Percentiles rank a stretch among this genome's conserved stretches.
Conservation (phyloP, 306 rosid species). For the Cucurbita pepo region DNA sequence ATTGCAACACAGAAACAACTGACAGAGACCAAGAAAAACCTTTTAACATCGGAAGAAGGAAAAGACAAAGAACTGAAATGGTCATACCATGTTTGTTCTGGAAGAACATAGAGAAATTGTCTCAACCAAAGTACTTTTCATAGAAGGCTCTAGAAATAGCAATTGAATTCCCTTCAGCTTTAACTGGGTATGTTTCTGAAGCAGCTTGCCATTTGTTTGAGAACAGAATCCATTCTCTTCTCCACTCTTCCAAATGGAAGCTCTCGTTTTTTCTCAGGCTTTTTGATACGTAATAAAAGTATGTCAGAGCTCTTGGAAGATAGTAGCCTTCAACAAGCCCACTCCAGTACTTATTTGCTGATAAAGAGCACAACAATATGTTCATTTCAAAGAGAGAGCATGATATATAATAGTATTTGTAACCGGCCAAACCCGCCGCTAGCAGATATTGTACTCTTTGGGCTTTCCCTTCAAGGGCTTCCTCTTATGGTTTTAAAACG, state of each 20-base stretch:
- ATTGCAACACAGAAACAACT: neutral
- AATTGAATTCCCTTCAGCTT: constrained; percentile 57
- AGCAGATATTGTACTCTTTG: no score
- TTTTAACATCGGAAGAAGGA: neutral
- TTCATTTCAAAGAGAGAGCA: neutral
- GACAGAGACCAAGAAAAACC: neutral
- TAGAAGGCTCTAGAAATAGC: constrained; percentile 49
- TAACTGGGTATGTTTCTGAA: constrained; percentile 43
- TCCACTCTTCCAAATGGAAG: constrained; percentile 59
- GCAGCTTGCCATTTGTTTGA: constrained; percentile 88
- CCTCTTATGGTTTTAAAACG: no score
- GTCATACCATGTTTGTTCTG: neutral
- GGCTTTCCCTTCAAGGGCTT: no score
- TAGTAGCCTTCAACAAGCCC: constrained; percentile 62
- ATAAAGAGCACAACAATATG: neutral
- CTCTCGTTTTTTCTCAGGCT: constrained; percentile 44
- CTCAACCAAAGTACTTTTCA: constrained; percentile 31
- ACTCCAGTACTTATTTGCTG: constrained; percentile 85
- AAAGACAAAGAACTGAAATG: neutral
- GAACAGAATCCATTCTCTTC: constrained; percentile 59
- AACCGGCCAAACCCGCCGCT: no score
- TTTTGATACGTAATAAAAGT: constrained; percentile 34
- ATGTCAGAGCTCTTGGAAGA: constrained; percentile 77
- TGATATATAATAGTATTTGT: neutral
- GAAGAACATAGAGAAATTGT: neutral